phyloP scores from a whole-genome alignment of 1,284 basidiomycete genomes.

The Mycocalia duriaeana region DNA sequence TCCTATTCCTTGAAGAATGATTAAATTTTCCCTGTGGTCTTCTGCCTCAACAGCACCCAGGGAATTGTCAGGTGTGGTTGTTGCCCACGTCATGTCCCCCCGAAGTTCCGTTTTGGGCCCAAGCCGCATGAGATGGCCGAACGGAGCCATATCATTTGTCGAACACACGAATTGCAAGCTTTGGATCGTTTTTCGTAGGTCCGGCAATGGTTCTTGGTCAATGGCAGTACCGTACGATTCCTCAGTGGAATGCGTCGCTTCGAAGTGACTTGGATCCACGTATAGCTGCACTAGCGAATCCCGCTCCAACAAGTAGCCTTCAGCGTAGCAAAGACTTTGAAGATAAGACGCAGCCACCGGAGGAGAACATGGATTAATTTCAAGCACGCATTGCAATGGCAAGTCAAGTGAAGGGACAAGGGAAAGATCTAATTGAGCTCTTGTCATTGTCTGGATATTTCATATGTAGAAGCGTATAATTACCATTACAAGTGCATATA shows the following conservation, averaged over 20 bases:
- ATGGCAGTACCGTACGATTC: conserved; percentile 11
- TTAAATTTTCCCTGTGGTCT: background rate
- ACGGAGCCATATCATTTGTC: conserved; percentile 11
- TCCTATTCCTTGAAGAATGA: background rate
- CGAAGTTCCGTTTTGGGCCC: conserved; percentile 11
- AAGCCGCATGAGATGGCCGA: conserved; percentile 5
- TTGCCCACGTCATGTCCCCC: conserved; percentile 12
- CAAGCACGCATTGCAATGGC: conserved; percentile 72
- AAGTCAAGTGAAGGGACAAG: conserved; percentile 69
- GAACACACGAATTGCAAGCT: conserved; percentile 50
- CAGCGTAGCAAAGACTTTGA: conserved; percentile 54
- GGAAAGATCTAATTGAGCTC: conserved; percentile 50
- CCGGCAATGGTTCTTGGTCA: conserved; percentile 34
- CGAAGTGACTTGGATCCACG: no score
- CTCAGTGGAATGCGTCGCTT: no score
- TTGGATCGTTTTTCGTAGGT: conserved; percentile 57
- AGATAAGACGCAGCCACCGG: conserved; percentile 70
- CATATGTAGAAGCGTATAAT: conserved; percentile 17
- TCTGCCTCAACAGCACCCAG: background rate
- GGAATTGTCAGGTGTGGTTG: conserved; percentile 1
- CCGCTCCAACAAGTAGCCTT: conserved; percentile 43
- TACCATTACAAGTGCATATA: conserved; percentile 90
- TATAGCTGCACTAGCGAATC: conserved; percentile 34
- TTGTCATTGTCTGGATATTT: conserved; percentile 9
- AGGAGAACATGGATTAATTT: conserved; percentile 59